Evolutionary conservation across 2,329 filamentous ascomycete species (phyloP).

Genomic region (Hypoxylon sp.): DNA sequence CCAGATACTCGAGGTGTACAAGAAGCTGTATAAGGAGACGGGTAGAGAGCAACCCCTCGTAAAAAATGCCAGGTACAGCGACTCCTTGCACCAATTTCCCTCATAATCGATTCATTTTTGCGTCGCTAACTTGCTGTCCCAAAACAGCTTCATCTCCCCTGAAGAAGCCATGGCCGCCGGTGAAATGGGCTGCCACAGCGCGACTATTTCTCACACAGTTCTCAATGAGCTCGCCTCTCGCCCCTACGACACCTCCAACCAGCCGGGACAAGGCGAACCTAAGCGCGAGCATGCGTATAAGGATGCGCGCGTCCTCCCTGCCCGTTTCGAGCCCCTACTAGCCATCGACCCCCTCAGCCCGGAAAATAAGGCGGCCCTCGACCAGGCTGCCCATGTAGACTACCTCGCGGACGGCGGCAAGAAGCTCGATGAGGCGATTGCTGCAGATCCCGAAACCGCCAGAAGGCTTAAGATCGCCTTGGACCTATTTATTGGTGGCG

Average conservation of each 20-base stretch:
- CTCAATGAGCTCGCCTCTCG: constrained; percentile 56
- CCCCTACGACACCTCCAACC: constrained; percentile 56
- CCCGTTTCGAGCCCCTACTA: constrained; percentile 21
- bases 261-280: constrained; percentile 57
- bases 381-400: constrained; percentile 57
- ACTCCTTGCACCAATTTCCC: background rate
- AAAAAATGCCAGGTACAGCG: constrained; percentile 57
- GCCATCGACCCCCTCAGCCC: constrained; percentile 59
- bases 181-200: constrained; percentile 63
- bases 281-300: constrained; percentile 60
- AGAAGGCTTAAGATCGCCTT: constrained; percentile 59
- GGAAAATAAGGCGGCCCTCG: constrained; percentile 58
- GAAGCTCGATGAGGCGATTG: constrained; percentile 60
- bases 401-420: constrained; percentile 63
- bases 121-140: constrained; percentile 19
- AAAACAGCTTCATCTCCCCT: constrained; percentile 58
- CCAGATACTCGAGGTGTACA: constrained; percentile 65
- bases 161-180: constrained; percentile 63
- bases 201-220: constrained; percentile 60
- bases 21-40: constrained; percentile 61
- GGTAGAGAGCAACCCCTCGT: constrained; percentile 64
- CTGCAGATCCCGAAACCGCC: constrained; percentile 56
- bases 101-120: constrained; percentile 6
- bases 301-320: constrained; percentile 44
- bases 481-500: constrained; percentile 58